Evolutionary conservation across 2,329 filamentous ascomycete genomes (phyloP), one percentile per base, ranked within the genome.

Genomic region (Triangularia verruculosa): DNA sequence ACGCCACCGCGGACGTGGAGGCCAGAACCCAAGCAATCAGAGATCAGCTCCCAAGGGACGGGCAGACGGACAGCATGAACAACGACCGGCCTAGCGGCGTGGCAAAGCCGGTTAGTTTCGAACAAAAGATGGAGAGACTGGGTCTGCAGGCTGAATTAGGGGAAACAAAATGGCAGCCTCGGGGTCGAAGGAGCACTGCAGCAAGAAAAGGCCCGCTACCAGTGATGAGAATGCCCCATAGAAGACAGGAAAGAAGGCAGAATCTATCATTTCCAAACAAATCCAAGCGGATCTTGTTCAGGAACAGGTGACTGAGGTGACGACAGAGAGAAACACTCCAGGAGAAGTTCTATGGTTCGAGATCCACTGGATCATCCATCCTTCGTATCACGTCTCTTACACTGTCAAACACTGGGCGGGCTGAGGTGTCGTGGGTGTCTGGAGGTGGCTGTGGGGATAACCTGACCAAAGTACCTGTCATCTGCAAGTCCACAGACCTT

Each of bases 351-450:
- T 59, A 66, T 70, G 67, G 71, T 72, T 72, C 70, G 70, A 72
- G 67, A 64, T 67, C 61, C 69, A 66, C 67, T 66, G 63, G 68
- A 69, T 69, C 69, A 63, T 57, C 68, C 67, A 71, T 72, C 69
- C 69, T 65, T 67, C 68, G 71, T 73, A 73, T 71, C 71, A 73
- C 62, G 64, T 69, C 63, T 72, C 68, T 69, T 61, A 73, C 69
- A 70, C 67, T 63, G 61, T 69, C 68, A 71, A 70, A 73, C 70
- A 66, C 63, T 63, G 66, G 68, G 67, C 59, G 69, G 70, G 69
- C 69, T 61, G 66, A 69, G 64, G 32, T 62, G 55, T 61, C 54
- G 57, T 59, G 56, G 60, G 62, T 15, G 56, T 25, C 32, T 57
- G 59, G 58, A 43, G 43, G 47, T 27, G 51, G 63, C 60, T 61